Percentiles rank a stretch among this genome's conserved stretches.
These are phyloP conservation scores for Pseudogymnoascus sp. DNA, from an alignment of 2,329 filamentous ascomycete species.

Conservation along the genomic window DNA sequence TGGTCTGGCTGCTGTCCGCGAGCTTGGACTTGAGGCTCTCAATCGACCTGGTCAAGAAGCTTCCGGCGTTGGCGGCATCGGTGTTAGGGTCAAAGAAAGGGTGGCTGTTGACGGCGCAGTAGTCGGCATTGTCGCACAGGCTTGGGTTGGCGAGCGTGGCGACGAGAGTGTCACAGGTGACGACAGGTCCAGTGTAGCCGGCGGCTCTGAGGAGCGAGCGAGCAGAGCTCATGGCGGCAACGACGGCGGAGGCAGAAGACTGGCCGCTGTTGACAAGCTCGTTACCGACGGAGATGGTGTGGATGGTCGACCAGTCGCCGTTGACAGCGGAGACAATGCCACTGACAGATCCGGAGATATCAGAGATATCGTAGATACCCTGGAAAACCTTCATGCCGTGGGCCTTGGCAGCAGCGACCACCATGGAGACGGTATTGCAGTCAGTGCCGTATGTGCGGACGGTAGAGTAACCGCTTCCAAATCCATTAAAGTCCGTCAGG, in stretches of 20 bases:
- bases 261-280: conserved; percentile 63
- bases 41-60: conserved; percentile 54
- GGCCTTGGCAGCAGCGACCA: conserved; percentile 53
- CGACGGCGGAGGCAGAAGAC: conserved; percentile 44
- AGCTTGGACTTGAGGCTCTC: conserved; percentile 35
- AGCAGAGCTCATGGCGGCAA: conserved; percentile 48
- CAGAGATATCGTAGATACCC: conserved; percentile 59
- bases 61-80: conserved; percentile 51
- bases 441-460: conserved; percentile 75
- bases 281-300: conserved; percentile 71
- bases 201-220: conserved; percentile 47
- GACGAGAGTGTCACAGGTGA: conserved; percentile 71
- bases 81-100: conserved; percentile 69
- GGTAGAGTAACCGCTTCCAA: conserved; percentile 46
- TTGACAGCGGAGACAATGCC: conserved; percentile 50
- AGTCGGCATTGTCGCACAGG: conserved; percentile 66
- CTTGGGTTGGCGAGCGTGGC: conserved; percentile 56
- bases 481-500: conserved; percentile 50
- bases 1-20: conserved; percentile 41
- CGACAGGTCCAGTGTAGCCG: conserved; percentile 65
- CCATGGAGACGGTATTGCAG: conserved; percentile 61
- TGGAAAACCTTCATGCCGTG: conserved; percentile 63
- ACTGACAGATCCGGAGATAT: conserved; percentile 47
- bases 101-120: conserved; percentile 74
- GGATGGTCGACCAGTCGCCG: conserved; percentile 58